Conservation (phyloP, 495 filamentous ascomycete species). For the Aspergillus affinis region DNA sequence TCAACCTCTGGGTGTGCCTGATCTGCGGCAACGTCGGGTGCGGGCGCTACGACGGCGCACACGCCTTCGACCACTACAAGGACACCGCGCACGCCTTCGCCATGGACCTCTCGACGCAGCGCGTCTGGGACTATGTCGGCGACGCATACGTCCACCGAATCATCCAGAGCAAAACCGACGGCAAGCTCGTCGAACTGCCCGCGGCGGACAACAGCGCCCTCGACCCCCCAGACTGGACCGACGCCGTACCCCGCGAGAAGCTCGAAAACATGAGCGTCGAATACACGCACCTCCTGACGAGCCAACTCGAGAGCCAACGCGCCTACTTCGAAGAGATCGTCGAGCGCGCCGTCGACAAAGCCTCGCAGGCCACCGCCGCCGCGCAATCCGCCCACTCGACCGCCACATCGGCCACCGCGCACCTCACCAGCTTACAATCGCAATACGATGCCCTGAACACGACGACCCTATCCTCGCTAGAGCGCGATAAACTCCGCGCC, state of each 20-base stretch:
- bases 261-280: slow-evolving; percentile 89
- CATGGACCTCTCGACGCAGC: slow-evolving; percentile 87
- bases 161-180: slow-evolving; percentile 87
- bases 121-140: slow-evolving; percentile 95
- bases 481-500: slow-evolving; percentile 68
- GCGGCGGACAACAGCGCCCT: slow-evolving; percentile 44
- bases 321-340: slow-evolving; percentile 94
- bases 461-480: slow-evolving; percentile 63
- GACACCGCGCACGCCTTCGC: slow-evolving; percentile 85
- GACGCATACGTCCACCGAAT: slow-evolving; percentile 96
- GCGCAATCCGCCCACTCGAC: slow-evolving; percentile 61
- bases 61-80: slow-evolving; percentile 93
- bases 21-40: slow-evolving; percentile 94
- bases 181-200: slow-evolving; percentile 82
- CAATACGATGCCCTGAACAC: slow-evolving; percentile 55
- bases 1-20: slow-evolving; percentile 91
- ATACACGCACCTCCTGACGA: slow-evolving; percentile 89
- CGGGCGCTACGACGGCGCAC: slow-evolving; percentile 88
- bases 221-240: slow-evolving; percentile 50
- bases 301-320: slow-evolving; percentile 87
- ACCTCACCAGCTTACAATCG: slow-evolving; percentile 53
- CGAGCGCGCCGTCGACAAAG: slow-evolving; percentile 88
- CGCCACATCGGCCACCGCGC: slow-evolving; percentile 50
- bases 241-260: slow-evolving; percentile 85
- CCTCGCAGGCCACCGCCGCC: slow-evolving; percentile 64